Percentiles rank a stretch among this genome's conserved stretches.
Conservation (phyloP, 345 rosid genomes). For the Rhizophora apiculata region DNA sequence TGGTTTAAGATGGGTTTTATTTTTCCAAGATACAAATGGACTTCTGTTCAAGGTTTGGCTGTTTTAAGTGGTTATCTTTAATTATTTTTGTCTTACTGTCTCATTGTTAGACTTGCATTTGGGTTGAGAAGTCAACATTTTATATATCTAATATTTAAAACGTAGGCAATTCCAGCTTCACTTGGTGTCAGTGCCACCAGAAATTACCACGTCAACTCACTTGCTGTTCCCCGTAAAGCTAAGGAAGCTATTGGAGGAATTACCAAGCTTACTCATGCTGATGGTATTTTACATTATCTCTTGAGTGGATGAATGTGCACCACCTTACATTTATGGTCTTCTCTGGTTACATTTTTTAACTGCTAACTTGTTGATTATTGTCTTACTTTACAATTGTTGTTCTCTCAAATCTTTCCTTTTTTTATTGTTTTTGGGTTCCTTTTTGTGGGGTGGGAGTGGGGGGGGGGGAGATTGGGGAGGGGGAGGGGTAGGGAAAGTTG, state of each 20-base stretch:
- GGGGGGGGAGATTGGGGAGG: too few relatives aligned
- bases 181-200: slow-evolving; percentile 86
- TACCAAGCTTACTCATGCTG: slow-evolving; percentile 74
- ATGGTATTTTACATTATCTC: slow-evolving; percentile 47
- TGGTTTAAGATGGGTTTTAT: slow-evolving; percentile 83
- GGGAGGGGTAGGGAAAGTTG: too few relatives aligned
- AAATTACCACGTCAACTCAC: slow-evolving; percentile 90
- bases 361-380: neutral
- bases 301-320: neutral
- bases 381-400: neutral
- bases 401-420: neutral
- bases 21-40: slow-evolving; percentile 99
- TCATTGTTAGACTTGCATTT: slow-evolving; percentile 9
- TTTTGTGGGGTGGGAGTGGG: too few relatives aligned
- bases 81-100: neutral
- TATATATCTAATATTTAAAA: neutral
- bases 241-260: slow-evolving; percentile 99
- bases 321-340: neutral
- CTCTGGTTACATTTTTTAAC: neutral
- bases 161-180: slow-evolving; percentile 89
- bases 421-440: too few relatives aligned
- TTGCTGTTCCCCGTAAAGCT: slow-evolving; percentile 95
- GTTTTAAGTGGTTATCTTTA: slow-evolving; percentile 6
- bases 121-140: slow-evolving; percentile 10
- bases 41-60: slow-evolving; percentile 83